Evolutionary conservation across 148 eudicot species (phyloP), one percentile per base, ranked within the genome.

Genomic region (Pouteria glomerata): DNA sequence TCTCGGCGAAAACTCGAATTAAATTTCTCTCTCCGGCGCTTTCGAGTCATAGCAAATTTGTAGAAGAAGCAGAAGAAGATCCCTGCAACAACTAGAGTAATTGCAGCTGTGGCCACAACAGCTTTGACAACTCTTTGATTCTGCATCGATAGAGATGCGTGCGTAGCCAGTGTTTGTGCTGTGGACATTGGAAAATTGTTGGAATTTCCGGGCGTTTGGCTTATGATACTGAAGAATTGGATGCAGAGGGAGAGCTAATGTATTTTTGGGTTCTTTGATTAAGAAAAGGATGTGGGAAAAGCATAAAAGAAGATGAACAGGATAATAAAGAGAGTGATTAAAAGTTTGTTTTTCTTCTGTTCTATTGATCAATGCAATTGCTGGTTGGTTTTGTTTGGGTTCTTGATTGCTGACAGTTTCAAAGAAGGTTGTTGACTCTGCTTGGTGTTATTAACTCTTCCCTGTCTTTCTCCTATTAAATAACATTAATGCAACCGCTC

Each of bases 1-100:
- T 77, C 81, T 31, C 73, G 74, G 6, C 81, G 78, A 34, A 79
- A 80, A 78, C 82, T 82, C 13, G 82, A 70, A 44, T 47, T 23
- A 4, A 39, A 42, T 26, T 51, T 61, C 18, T 59, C 39, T 31
- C 29, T 69, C 55, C 31, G 26, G 1, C 74, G 34, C 47, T 77
- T 58, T 45, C 81, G 73, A 15, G 77, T 73, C 55, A 71, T 68
- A n/a, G 55, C 53, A 27, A 66, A 30, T 57, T 67, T 80, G 69
- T 80, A 81, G 33, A 69, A 58, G 44, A 78, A 8, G 18, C 69
- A 71, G 66, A 78, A 80, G 16, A 76, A 7, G 31, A 82, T 71
- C 11, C 74, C 79, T 16, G 77, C 75, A 2, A 80, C 21, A 24
- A 78, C 27, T 73, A 78, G 21, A 59, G 78, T 71, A 48, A 24